These are phyloP conservation scores for Fulvia fulva DNA, from an alignment of 2,329 filamentous ascomycete genomes.

Conservation along the genomic window DNA sequence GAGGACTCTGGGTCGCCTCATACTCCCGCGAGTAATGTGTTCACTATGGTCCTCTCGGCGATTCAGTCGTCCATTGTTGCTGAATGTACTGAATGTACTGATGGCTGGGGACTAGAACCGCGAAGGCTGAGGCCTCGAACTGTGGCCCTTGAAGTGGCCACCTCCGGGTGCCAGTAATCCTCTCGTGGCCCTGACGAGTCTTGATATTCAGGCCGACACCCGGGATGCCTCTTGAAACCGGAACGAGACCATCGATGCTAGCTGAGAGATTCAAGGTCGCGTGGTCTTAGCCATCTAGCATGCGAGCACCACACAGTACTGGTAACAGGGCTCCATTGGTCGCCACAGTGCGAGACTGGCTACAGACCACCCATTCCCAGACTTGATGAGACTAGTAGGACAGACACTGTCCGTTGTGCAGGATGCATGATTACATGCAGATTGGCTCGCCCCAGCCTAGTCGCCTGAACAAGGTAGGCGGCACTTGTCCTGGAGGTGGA, in stretches of 20 bases:
- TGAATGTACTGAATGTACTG: not conserved
- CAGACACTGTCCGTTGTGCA: not conserved
- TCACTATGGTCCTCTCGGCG: not conserved
- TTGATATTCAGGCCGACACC: too few relatives aligned
- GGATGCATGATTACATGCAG: slow-evolving; percentile 2
- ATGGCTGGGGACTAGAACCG: not conserved
- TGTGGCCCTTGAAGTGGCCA: too few relatives aligned
- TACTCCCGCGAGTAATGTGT: not conserved
- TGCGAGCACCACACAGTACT: not conserved
- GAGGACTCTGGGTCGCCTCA: not conserved
- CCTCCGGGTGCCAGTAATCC: too few relatives aligned
- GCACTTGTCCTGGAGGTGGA: slow-evolving; percentile 30
- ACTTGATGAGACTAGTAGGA: too few relatives aligned
- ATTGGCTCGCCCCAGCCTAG: slow-evolving; percentile 9
- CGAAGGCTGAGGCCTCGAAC: too few relatives aligned
- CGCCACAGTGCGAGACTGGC: not conserved
- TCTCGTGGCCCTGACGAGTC: too few relatives aligned
- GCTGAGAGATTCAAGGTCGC: not conserved
- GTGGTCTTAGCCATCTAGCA: not conserved
- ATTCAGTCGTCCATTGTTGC: not conserved
- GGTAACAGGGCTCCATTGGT: not conserved
- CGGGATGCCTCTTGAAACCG: too few relatives aligned
- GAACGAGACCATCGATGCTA: too few relatives aligned
- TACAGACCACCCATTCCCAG: not conserved
- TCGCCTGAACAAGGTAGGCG: slow-evolving; percentile 24